Conservation (phyloP, 139 green algal genomes). For the Volvox reticuliferus region DNA sequence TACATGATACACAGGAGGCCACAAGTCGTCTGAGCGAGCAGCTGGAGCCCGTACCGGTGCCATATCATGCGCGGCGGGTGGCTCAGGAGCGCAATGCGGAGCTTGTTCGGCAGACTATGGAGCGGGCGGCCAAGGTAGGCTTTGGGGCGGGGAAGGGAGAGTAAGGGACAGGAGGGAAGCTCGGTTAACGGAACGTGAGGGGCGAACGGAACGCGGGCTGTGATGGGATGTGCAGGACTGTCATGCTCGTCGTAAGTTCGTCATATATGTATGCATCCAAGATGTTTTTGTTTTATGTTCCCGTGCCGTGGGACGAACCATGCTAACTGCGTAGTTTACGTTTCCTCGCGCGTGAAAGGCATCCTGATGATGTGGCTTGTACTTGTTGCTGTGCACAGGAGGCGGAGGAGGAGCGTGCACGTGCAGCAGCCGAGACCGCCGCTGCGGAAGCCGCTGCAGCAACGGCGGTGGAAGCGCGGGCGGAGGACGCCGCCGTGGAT, state of each 20-base stretch:
- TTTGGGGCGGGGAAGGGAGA: too few relatives aligned
- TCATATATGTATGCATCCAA: too few relatives aligned
- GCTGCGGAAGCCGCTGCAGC: background rate
- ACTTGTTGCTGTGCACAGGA: background rate
- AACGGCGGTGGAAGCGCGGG: background rate
- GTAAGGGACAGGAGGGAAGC: too few relatives aligned
- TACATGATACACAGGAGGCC: background rate
- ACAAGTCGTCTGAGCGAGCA: background rate
- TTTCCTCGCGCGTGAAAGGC: too few relatives aligned
- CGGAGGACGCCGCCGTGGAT: background rate
- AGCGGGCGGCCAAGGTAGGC: background rate
- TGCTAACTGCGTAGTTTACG: too few relatives aligned
- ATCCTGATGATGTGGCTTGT: too few relatives aligned
- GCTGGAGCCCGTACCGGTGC: slow-evolving; percentile 25
- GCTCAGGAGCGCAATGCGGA: slow-evolving; percentile 13
- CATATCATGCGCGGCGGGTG: slow-evolving; percentile 18
- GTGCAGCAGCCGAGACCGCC: background rate
- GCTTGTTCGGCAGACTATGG: background rate
- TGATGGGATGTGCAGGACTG: too few relatives aligned
- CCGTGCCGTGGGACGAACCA: too few relatives aligned
- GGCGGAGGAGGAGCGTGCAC: background rate
- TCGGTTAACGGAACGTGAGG: too few relatives aligned
- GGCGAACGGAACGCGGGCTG: too few relatives aligned
- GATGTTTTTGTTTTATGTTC: too few relatives aligned
- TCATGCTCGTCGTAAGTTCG: too few relatives aligned